Base-by-base conservation (phyloP, 1,284 basidiomycete species). In the Cryptococcus sp. region DNA sequence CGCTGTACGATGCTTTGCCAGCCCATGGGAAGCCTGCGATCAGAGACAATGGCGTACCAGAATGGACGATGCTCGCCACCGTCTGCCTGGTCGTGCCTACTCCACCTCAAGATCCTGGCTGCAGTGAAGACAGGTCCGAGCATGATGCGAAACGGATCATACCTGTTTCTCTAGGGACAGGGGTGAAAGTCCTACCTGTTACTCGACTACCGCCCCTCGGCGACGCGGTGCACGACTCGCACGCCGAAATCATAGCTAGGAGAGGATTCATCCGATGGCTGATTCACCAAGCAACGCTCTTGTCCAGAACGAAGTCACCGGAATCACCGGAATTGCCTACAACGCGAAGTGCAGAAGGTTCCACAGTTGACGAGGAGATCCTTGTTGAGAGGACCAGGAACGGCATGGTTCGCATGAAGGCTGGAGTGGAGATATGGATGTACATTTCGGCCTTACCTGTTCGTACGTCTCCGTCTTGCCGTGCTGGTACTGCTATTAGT, bases 381-480 rank as follows among this genome's bases (percentile, higher is more conserved):
- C 47, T 47, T 59, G n/a, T 56, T 25, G 27, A 61, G 41, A 52
- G 47, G 49, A 47, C 49, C 20, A 64, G 48, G 45, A 0, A 74
- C 20, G 82, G 80, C 2, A 81, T 72, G 63, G 88, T 85, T 68
- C 60, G 67, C 22, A 75, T 94, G 35, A 79, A 70, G 51, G 69
- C 81, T 0, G 83, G 78, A 1, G 83, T 88, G 0, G 63, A 79
- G 47, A 64, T 93, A 47, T 81, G 82, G 66, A 81, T 96, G 71
- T 97, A 96, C 66, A 83, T 94, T 55, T 96, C 93, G 1, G 90
- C 91, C 2, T 81, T 92, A n/a, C 93, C 93, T 91, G 93, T 95
- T 68, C 69, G 84, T 73, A 43, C 40, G 38, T 51, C 30, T 15
- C 15, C 38, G 35, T n/a, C 35, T 25, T 40, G 7, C 19, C 25